These are phyloP conservation scores for Termitomyces sp. DNA, from an alignment of 768 basidiomycete genomes.

Conservation along the genomic window DNA sequence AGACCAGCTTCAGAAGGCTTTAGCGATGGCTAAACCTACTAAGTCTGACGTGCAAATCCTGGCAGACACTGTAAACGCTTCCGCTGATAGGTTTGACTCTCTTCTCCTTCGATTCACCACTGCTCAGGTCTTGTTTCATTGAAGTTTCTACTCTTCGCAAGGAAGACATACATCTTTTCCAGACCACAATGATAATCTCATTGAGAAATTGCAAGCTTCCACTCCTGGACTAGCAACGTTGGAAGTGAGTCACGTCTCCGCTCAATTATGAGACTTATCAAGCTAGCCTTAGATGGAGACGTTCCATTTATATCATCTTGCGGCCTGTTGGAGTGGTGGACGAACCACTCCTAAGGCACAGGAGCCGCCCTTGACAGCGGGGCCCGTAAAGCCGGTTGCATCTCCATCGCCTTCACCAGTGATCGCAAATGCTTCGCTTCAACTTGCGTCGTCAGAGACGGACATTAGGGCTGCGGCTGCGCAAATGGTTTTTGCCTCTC, in stretches of 20 bases:
- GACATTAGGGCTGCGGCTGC: conserved; percentile 71
- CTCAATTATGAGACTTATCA: neutral
- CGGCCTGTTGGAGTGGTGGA: conserved; percentile 55
- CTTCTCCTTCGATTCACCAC: neutral
- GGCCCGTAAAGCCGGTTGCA: conserved; percentile 34
- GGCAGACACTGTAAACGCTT: conserved; percentile 59
- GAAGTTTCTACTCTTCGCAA: conserved; percentile 83
- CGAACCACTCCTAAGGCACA: conserved; percentile 17
- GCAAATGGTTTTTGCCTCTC: conserved; percentile 81
- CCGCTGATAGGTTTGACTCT: conserved; percentile 62
- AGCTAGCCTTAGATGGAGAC: conserved; percentile 66
- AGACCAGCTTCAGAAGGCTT: conserved; percentile 39
- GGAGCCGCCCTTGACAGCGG: conserved; percentile 39
- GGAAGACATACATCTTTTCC: conserved; percentile 78
- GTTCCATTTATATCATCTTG: conserved; percentile 77
- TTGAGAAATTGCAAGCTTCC: conserved; percentile 46
- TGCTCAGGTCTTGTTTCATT: neutral
- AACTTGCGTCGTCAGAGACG: conserved; percentile 21
- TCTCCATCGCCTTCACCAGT: conserved; percentile 20
- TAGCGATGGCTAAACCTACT: conserved; percentile 39
- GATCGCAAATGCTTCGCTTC: conserved; percentile 10
- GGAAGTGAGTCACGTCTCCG: conserved; percentile 43
- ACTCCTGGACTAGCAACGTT: conserved; percentile 56
- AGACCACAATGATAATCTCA: conserved; percentile 63
- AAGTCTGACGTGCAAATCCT: conserved; percentile 32